Percentiles rank a stretch among this genome's conserved stretches.
Evolutionary conservation across 495 filamentous ascomycete genomes (phyloP).

Genomic region (Podospora fimiseda): DNA sequence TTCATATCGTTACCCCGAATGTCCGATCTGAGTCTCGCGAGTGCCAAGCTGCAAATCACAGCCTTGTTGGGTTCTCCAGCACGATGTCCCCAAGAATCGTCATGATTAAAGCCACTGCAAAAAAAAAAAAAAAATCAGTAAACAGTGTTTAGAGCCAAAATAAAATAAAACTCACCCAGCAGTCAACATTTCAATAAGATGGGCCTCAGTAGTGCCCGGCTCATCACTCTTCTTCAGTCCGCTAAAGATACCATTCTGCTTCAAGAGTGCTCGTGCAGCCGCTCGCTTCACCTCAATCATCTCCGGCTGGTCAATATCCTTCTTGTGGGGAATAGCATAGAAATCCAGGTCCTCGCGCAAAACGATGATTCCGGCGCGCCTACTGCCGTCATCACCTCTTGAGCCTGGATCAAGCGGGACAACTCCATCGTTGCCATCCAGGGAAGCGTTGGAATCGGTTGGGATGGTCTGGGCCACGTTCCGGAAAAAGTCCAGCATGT

Average conservation of each 20-base stretch:
- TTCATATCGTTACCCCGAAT: constrained; percentile 70
- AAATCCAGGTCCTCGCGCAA: constrained; percentile 95
- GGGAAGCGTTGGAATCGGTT: constrained; percentile 54
- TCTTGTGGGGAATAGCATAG: constrained; percentile 86
- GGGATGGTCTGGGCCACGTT: constrained; percentile 91
- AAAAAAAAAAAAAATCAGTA: constrained; percentile 12
- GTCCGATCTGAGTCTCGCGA: constrained; percentile 88
- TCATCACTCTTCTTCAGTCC: constrained; percentile 92
- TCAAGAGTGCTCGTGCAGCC: constrained; percentile 77
- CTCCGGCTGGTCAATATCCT: constrained; percentile 77
- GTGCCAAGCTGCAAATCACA: constrained; percentile 91
- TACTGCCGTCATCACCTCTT: constrained; percentile 42
- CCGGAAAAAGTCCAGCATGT: constrained; percentile 99
- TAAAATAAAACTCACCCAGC: constrained; percentile 63
- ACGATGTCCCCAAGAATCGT: constrained; percentile 92
- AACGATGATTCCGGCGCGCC: constrained; percentile 95
- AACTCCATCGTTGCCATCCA: constrained; percentile 56
- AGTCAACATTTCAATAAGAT: constrained; percentile 98
- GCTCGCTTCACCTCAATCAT: constrained; percentile 97
- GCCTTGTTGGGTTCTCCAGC: constrained; percentile 96
- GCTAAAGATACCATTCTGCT: constrained; percentile 94
- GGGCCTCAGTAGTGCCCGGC: constrained; percentile 92
- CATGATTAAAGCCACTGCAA: constrained; percentile 84
- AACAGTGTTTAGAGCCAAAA: no score
- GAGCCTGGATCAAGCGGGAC: constrained; percentile 49